Conservation (phyloP, 2,329 filamentous ascomycete species). For the Alternaria sp. region DNA sequence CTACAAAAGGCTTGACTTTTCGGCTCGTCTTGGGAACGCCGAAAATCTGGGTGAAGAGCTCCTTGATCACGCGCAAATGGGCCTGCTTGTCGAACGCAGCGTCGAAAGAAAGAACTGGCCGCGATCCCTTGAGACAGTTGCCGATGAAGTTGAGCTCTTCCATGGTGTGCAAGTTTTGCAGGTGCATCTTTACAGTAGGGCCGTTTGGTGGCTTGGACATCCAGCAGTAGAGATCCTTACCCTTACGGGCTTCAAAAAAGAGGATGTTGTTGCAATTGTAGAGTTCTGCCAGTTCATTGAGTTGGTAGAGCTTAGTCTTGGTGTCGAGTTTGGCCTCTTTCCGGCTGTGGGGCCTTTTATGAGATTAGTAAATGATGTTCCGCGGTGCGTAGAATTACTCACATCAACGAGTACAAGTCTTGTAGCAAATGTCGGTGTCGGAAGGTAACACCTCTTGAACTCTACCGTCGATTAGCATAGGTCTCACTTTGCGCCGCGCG, state of each 20-base stretch:
- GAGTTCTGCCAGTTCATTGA: constrained; percentile 64
- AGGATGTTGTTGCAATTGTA: constrained; percentile 95
- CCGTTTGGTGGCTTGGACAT: constrained; percentile 89
- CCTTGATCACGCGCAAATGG: constrained; percentile 83
- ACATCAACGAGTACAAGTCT: constrained; percentile 83
- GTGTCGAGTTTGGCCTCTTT: constrained; percentile 98
- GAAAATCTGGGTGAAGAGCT: constrained; percentile 89
- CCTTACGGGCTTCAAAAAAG: constrained; percentile 95
- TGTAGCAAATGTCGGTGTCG: constrained; percentile 94
- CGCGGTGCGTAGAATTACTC: constrained; percentile 1
- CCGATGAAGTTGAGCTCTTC: constrained; percentile 96
- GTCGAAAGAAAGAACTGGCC: constrained; percentile 92
- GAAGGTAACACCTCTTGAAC: constrained; percentile 89
- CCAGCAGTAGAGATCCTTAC: constrained; percentile 94
- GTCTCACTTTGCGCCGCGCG: constrained; percentile 1
- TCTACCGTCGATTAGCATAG: constrained; percentile 51
- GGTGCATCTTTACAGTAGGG: constrained; percentile 76
- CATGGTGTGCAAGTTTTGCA: constrained; percentile 93
- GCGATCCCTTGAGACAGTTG: constrained; percentile 92
- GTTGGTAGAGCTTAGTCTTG: constrained; percentile 77
- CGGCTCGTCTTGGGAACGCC: constrained; percentile 88
- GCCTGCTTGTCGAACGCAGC: constrained; percentile 82
- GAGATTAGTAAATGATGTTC: constrained; percentile 13
- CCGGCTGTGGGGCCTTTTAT: constrained; percentile 74
- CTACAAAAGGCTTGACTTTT: constrained; percentile 94